These are phyloP conservation scores for Emiliania huxleyi DNA, from an alignment of 78 protist species.

Conservation along the genomic window DNA sequence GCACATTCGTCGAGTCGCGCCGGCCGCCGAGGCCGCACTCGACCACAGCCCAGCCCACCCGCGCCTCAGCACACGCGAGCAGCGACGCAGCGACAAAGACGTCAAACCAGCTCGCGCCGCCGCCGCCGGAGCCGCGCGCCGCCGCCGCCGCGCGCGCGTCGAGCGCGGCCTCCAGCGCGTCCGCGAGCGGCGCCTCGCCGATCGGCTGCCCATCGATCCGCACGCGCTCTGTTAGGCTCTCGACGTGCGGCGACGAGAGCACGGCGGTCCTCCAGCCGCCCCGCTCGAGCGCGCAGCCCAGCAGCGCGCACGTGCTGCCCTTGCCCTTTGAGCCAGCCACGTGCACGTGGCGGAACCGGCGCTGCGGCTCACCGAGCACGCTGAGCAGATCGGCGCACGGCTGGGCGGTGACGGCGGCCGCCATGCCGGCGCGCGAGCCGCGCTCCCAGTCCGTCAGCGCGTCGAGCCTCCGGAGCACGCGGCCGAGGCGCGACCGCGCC, in stretches of 20 bases:
- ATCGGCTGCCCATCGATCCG: background rate
- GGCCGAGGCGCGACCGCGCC: background rate
- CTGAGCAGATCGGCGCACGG: background rate
- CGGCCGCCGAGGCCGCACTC: constrained; percentile 11
- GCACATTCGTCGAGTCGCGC: background rate
- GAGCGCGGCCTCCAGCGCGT: background rate
- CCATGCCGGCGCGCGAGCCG: background rate
- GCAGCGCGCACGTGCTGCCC: background rate
- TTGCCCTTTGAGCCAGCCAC: background rate
- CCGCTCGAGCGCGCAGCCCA: background rate
- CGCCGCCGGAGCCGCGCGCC: background rate
- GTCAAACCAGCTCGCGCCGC: background rate
- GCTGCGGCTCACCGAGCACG: background rate
- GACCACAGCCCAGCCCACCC: background rate
- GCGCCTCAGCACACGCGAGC: background rate
- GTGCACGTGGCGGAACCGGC: background rate
- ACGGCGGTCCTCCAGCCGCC: background rate
- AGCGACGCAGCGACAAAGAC: background rate
- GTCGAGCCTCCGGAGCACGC: background rate
- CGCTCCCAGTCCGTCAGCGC: background rate
- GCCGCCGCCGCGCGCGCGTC: background rate
- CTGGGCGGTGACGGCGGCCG: background rate
- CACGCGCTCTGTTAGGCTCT: background rate
- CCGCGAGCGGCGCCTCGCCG: background rate
- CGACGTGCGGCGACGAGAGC: background rate